A percentile compares a stretch with the other conserved stretches of the same genome.
These are phyloP conservation scores for Clitoria ternatea DNA, from an alignment of 306 rosid genomes.

Conservation along the genomic window DNA sequence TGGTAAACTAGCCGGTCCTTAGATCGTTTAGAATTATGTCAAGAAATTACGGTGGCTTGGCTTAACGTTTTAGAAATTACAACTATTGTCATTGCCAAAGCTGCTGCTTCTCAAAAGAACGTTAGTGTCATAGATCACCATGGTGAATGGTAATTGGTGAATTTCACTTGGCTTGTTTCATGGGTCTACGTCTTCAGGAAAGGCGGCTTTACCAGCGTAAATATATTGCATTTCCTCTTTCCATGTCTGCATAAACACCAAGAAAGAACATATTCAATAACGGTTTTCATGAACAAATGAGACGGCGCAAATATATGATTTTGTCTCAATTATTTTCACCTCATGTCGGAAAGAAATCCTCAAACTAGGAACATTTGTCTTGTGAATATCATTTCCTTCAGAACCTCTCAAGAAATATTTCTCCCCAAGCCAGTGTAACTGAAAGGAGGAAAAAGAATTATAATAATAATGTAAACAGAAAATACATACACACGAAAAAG, in stretches of 20 bases:
- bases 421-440: conserved; percentile 78
- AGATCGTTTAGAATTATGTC: neutral
- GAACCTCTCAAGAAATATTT: conserved; percentile 65
- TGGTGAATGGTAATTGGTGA: neutral
- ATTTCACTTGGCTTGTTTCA: conserved; percentile 26
- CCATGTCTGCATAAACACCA: conserved; percentile 66
- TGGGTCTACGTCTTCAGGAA: conserved; percentile 57
- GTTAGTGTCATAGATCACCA: neutral
- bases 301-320: neutral
- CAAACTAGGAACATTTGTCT: conserved; percentile 67
- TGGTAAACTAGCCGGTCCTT: neutral
- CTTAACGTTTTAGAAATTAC: neutral
- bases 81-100: neutral
- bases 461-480: neutral
- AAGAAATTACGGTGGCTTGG: neutral
- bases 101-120: neutral
- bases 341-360: conserved; percentile 59
- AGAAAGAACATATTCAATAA: conserved; percentile 3
- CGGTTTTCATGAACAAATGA: neutral
- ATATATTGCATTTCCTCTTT: conserved; percentile 70
- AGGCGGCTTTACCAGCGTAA: conserved; percentile 42
- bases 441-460: conserved; percentile 17
- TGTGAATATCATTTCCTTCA: conserved; percentile 75
- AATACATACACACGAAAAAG: neutral
- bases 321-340: conserved; percentile 31